phyloP scores from a whole-genome alignment of 345 rosid species.

The Alliaria petiolata region DNA sequence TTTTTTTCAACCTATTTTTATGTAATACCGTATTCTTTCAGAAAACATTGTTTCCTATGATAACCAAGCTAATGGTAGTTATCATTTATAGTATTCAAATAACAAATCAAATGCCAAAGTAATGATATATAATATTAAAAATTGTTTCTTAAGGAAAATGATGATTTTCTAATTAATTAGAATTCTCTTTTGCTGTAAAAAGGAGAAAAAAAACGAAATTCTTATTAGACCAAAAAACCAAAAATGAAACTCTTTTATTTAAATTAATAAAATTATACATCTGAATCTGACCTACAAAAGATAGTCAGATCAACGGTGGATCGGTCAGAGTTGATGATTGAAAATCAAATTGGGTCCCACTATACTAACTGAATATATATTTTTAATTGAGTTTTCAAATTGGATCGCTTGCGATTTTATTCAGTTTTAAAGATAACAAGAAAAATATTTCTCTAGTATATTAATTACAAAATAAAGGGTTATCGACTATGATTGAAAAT shows the following conservation, averaged over 20 bases:
- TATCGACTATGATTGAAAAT: not conserved
- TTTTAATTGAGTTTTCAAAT: not conserved
- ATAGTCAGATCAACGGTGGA: constrained; percentile 12
- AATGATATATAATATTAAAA: constrained; percentile 19
- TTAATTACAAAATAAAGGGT: not conserved
- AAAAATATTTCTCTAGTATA: not conserved
- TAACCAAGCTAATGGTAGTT: not conserved
- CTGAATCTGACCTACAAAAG: not conserved
- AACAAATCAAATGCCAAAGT: constrained; percentile 20
- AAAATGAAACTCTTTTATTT: not conserved
- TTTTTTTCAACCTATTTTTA: not conserved
- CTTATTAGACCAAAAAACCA: no score
- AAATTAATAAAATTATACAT: no score
- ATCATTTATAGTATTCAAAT: constrained; percentile 1
- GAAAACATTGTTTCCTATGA: no score
- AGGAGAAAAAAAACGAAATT: no score
- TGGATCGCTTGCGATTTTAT: not conserved
- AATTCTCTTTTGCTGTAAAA: not conserved
- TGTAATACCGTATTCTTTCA: not conserved
- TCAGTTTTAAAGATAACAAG: not conserved
- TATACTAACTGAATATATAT: no score
- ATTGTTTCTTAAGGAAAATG: constrained; percentile 32
- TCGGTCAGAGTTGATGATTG: constrained; percentile 24
- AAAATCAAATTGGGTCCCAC: constrained; percentile 15
- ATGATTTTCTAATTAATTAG: not conserved